Evolutionary conservation across 352 stramenopile species (phyloP).

Genomic region (Plasmopara halstedii): DNA sequence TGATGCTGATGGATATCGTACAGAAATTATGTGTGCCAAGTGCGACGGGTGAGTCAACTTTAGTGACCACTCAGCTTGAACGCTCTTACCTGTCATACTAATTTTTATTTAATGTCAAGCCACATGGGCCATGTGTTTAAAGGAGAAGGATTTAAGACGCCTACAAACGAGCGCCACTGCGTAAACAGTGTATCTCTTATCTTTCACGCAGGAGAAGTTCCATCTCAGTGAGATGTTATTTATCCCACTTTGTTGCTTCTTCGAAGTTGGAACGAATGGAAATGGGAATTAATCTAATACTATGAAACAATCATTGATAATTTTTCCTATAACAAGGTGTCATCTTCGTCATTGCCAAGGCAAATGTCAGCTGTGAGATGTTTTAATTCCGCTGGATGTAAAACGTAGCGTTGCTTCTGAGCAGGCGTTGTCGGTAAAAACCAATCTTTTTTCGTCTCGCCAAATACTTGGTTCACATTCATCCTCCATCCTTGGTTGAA

Average conservation of each 20-base stretch:
- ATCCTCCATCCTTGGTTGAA: constrained; percentile 61
- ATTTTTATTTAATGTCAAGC: no score
- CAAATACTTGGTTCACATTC: constrained; percentile 51
- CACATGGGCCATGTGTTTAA: constrained; percentile 91
- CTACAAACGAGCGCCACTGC: constrained; percentile 85
- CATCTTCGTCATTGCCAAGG: constrained; percentile 48
- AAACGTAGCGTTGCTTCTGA: constrained; percentile 10
- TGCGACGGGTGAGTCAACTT: constrained; percentile 56
- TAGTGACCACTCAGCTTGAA: not conserved
- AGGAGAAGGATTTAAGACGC: constrained; percentile 80
- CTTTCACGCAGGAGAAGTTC: constrained; percentile 64
- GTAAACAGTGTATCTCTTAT: constrained; percentile 88
- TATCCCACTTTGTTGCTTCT: no score
- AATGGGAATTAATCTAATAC: no score
- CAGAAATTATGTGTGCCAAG: constrained; percentile 84
- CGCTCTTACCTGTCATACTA: not conserved
- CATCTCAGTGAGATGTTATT: constrained; percentile 20
- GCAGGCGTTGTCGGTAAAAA: constrained; percentile 34
- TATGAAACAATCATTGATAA: not conserved
- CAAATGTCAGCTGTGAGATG: constrained; percentile 38
- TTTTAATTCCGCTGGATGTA: constrained; percentile 41
- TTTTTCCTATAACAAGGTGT: constrained; percentile 40
- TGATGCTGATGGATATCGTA: constrained; percentile 64
- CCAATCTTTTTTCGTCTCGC: constrained; percentile 45
- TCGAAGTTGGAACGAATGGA: no score